A percentile compares a stretch with the other conserved stretches of the same genome.
Evolutionary conservation across 2,329 filamentous ascomycete genomes (phyloP).

Genomic region (Plectosphaerella plurivora): DNA sequence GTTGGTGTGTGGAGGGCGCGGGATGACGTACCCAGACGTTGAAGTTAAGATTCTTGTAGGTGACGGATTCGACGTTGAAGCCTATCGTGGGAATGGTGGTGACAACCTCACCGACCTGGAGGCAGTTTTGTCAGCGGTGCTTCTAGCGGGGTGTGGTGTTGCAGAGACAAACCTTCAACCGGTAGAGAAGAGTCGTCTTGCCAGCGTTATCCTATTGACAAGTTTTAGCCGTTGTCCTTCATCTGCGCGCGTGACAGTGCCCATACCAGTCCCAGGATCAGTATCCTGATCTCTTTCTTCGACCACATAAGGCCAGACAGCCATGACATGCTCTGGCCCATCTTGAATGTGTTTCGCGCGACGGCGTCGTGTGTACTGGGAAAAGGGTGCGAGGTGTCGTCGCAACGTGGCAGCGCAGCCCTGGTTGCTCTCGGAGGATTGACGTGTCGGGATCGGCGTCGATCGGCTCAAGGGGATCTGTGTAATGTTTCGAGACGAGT

Average conservation of each 20-base stretch:
- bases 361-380: neutral
- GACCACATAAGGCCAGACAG: slow-evolving; percentile 73
- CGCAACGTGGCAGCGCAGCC: neutral
- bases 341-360: slow-evolving; percentile 29
- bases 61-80: slow-evolving; percentile 98
- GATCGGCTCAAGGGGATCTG: neutral
- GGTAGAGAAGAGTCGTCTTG: slow-evolving; percentile 95
- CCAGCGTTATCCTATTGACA: slow-evolving; percentile 82
- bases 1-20: neutral
- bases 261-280: slow-evolving; percentile 87
- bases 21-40: slow-evolving; percentile 80
- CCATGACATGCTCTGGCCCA: slow-evolving; percentile 65
- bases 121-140: neutral
- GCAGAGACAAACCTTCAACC: slow-evolving; percentile 67
- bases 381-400: neutral
- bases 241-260: slow-evolving; percentile 4
- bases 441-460: slow-evolving; percentile 4
- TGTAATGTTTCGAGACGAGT: neutral
- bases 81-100: slow-evolving; percentile 99
- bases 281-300: slow-evolving; percentile 96
- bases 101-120: slow-evolving; percentile 93
- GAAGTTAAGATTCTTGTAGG: slow-evolving; percentile 97
- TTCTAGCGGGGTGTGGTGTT: neutral
- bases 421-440: neutral
- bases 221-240: slow-evolving; percentile 7